Evolutionary conservation across 2,329 filamentous ascomycete species (phyloP), one percentile per base, ranked within the genome.

Genomic region (Epichloe uncinata): DNA sequence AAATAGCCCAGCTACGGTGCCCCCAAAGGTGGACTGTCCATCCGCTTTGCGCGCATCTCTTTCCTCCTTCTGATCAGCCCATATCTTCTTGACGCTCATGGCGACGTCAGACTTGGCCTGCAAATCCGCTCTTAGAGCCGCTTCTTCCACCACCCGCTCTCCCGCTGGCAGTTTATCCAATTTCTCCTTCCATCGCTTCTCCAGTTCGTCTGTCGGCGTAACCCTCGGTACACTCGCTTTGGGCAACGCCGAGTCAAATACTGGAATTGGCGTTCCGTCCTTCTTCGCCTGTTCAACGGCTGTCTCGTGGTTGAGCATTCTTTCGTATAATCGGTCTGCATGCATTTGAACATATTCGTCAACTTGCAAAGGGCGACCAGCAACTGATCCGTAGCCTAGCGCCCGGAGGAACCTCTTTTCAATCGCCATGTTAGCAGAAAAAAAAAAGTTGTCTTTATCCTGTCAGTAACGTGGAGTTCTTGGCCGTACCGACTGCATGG

Each of bases 341-440:
- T 96, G 90, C 83, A 97, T 87, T 68, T 97, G 93, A 54, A 98
- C 88, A 57, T 84, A 79, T 64, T 96, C 90, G 59, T 95, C 86
- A 47, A 86, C 76, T 33, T 82, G 75, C 0, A 75, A 69, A 8
- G 82, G 71, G 20, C 82, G 78, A 42, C 84, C 78, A 54, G 79
- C 72, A 26, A 79, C 79, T 7, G 80, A 78, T 35, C 94, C 77
- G 63, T 96, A 97, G 4, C 93, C 93, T 16, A 98, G 70, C 1
- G 90, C 89, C 66, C 91, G 89, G 30, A 98, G 71, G 58, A 98
- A 90, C 65, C 91, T 85, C 78, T 89, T 54, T 54, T 9, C 0
- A 3, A 40, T 5, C 9, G 18, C 6, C 30, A 35, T 16, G 16
- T 45, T 30, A 51, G 35, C 33, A 18, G 16, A 18, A 2, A 22